Evolutionary conservation across 2,329 filamentous ascomycete genomes (phyloP).

Genomic region (Trichoderma breve): DNA sequence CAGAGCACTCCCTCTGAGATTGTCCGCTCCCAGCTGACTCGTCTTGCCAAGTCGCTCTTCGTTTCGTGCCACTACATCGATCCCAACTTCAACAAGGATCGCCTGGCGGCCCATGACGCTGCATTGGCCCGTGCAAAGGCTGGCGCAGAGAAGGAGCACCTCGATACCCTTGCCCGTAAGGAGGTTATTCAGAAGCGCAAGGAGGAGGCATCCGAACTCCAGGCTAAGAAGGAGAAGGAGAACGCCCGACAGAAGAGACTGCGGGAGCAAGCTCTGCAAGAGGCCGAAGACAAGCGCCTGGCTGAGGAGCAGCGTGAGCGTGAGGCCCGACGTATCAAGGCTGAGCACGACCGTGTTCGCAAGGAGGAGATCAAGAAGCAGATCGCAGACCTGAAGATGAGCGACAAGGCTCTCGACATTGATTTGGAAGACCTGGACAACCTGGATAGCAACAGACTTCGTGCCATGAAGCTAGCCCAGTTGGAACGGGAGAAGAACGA

Average conservation of each 20-base stretch:
- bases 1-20: slow-evolving; percentile 98
- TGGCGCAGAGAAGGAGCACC: slow-evolving; percentile 89
- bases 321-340: slow-evolving; percentile 79
- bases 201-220: slow-evolving; percentile 85
- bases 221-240: slow-evolving; percentile 87
- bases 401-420: slow-evolving; percentile 71
- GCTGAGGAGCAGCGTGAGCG: slow-evolving; percentile 91
- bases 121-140: slow-evolving; percentile 79
- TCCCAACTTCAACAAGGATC: slow-evolving; percentile 78
- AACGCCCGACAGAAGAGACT: slow-evolving; percentile 84
- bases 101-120: slow-evolving; percentile 72
- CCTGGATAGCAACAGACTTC: slow-evolving; percentile 84
- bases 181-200: slow-evolving; percentile 95
- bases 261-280: slow-evolving; percentile 81
- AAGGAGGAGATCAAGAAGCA: slow-evolving; percentile 93
- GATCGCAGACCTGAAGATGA: slow-evolving; percentile 86
- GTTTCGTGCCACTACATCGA: slow-evolving; percentile 96
- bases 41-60: slow-evolving; percentile 86
- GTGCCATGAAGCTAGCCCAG: slow-evolving; percentile 91
- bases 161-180: slow-evolving; percentile 79
- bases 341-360: slow-evolving; percentile 84
- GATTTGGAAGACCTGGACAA: slow-evolving; percentile 80
- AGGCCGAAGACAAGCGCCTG: slow-evolving; percentile 84
- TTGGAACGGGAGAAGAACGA: slow-evolving; percentile 98
- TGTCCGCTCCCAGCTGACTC: slow-evolving; percentile 88